These are phyloP conservation scores for Gossypium raimondii DNA, from an alignment of 345 rosid species.

Conservation along the genomic window DNA sequence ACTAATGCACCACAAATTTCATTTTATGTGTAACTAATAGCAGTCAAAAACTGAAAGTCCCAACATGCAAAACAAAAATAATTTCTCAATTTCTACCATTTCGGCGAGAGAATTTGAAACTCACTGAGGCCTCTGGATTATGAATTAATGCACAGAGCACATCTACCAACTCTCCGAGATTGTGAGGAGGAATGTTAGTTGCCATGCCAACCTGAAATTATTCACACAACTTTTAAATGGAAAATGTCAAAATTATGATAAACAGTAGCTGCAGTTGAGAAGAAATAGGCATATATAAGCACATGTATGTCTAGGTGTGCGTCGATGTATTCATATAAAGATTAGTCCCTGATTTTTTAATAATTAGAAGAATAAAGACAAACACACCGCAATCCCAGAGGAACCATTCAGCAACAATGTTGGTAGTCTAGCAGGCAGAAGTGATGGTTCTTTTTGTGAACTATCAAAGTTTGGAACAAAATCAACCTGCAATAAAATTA, in stretches of 20 bases:
- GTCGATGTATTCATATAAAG: neutral
- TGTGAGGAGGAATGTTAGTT: conserved; percentile 96
- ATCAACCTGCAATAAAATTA: conserved; percentile 60
- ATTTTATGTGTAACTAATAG: neutral
- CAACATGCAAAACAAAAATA: neutral
- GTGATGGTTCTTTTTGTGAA: conserved; percentile 87
- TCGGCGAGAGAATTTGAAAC: conserved; percentile 10
- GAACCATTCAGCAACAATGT: conserved; percentile 83
- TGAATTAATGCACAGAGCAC: conserved; percentile 87
- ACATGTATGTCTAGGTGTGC: no score
- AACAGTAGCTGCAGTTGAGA: neutral
- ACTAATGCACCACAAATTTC: neutral
- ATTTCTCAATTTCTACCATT: conserved; percentile 16
- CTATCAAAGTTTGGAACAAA: conserved; percentile 87
- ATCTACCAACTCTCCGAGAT: conserved; percentile 93
- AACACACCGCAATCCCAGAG: conserved; percentile 89
- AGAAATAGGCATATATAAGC: neutral
- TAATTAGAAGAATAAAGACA: neutral
- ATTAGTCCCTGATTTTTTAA: neutral
- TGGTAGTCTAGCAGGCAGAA: conserved; percentile 93
- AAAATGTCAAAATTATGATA: neutral
- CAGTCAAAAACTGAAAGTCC: neutral
- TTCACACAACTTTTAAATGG: neutral
- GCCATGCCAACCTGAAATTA: conserved; percentile 91
- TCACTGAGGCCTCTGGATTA: conserved; percentile 88